Evolutionary conservation across 2,329 filamentous ascomycete species (phyloP), one percentile per base, ranked within the genome.

Genomic region (Daldinia eschscholtzii): DNA sequence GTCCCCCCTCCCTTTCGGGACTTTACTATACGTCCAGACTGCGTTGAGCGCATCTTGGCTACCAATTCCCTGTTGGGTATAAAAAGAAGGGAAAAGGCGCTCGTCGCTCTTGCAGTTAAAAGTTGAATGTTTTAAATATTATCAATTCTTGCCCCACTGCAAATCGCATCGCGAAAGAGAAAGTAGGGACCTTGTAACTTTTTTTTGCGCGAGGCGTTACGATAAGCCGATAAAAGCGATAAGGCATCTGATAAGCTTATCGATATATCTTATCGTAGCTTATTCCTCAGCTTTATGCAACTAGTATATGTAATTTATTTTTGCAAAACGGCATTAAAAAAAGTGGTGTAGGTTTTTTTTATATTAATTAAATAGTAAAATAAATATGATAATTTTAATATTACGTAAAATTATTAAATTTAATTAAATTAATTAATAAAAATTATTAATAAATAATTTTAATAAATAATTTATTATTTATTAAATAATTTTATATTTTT

Each of bases 1-100:
- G 93, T 97, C 72, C 87, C 86, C 69, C 87, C 86, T 71, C 86
- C 86, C 82, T 91, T 93, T 73, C 86, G 87, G 80, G 87, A 86
- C 85, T 92, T 92, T 76, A 86, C 83, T 77, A 92, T 91, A 77
- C 89, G 88, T 72, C 90, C 89, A 65, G 90, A 89, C 44, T 86
- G 86, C 76, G 87, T 87, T 75, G 85, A 83, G 75, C 87, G 85
- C 88, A 91, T 91, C 69, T 81, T 86, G 83, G 77, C 79, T 77
- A 76, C 48, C 60, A 15, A 57, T 48, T 64, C 41, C 44, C 64
- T 9, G 18, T 15, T 46, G 57, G 10, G 20, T 28, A 20, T 46
- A 30, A 12, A 44, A 41, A 2, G 46, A 56, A 35, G 55, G 64
- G 30, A 33, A 55, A 64, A 52, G 20, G 6, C 44, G 57, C 55